Conservation (phyloP, 1,139 yeast species). For the Pichia norvegensis region DNA sequence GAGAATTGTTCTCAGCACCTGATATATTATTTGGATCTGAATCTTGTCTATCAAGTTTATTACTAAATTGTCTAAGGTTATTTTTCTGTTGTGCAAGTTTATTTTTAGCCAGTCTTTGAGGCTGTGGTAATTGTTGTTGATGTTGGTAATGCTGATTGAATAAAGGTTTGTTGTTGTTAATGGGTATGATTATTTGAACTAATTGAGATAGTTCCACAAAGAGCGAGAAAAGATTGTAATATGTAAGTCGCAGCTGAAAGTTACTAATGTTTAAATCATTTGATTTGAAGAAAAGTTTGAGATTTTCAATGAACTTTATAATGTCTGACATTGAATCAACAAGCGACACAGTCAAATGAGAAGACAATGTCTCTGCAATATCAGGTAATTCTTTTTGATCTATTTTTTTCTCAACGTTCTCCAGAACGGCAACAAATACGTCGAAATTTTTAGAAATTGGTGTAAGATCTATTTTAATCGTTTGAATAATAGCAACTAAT, state of each 20-base stretch:
- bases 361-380: neutral
- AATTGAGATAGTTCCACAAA: slow-evolving; percentile 72
- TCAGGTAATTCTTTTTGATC: slow-evolving; percentile 8
- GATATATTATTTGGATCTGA: slow-evolving; percentile 20
- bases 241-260: slow-evolving; percentile 50
- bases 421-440: slow-evolving; percentile 17
- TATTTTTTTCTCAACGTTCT: slow-evolving; percentile 16
- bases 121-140: slow-evolving; percentile 2
- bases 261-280: slow-evolving; percentile 5
- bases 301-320: slow-evolving; percentile 15
- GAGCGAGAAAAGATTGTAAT: slow-evolving; percentile 64
- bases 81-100: slow-evolving; percentile 22
- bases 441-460: slow-evolving; percentile 4
- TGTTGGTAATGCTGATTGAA: slow-evolving; percentile 2
- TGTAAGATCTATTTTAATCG: slow-evolving; percentile 8
- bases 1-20: slow-evolving; percentile 6
- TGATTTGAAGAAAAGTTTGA: slow-evolving; percentile 15
- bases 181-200: slow-evolving; percentile 47
- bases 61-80: neutral
- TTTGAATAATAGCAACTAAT: slow-evolving; percentile 11
- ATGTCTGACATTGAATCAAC: slow-evolving; percentile 19
- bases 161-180: slow-evolving; percentile 5
- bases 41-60: slow-evolving; percentile 25
- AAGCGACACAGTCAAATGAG: slow-evolving; percentile 9
- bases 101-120: slow-evolving; percentile 6